Evolutionary conservation across 2,329 filamentous ascomycete species (phyloP), one percentile per base, ranked within the genome.

Genomic region (Cadophora malorum): DNA sequence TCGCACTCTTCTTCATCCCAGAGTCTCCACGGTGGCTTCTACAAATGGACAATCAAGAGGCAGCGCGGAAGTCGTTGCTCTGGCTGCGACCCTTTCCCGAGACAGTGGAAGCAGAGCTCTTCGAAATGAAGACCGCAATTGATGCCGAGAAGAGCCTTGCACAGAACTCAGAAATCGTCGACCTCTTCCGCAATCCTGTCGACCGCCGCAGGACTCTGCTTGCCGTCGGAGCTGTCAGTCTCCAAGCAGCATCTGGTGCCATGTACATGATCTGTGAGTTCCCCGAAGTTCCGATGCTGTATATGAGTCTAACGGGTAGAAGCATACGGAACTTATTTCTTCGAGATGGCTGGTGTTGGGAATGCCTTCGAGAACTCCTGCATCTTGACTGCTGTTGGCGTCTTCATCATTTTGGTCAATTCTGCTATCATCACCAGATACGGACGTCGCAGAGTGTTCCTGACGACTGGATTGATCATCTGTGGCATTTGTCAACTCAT

Each of bases 281-380:
- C 55, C 10, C 1, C 2, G 28, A 28, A 19, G 28, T 23, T 31
- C 8, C 63, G 21, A 35, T 21, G 64, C 25, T 12, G 1, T 1
- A 53, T 72, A 75, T 35, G 19, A 56, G 19, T 6, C 41, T 68
- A 41, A 67, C 60, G n/a, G 14, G 25, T 35, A 14, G 7, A 49
- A 85, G 84, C 83, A 0, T 86, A 85, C 71, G 81, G 81, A 28
- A 87, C 85, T 1, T 88, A 88, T 75, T 88, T 88, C 79, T 86
- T 88, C 74, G 81, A 84, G 72, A 87, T 88, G 83, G 85, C 86
- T 45, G 80, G 83, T 56, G 83, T 88, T 4, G 80, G 83, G 41
- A 80, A 84, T 60, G 81, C 85, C 9, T 88, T 88, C 74, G 82
- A 84, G 72, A 88, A 87, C 77, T 79, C 82, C 16, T 86, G 86